A percentile compares a stretch with the other conserved stretches of the same genome.
Conservation (phyloP, 2,329 filamentous ascomycete genomes). For the Clonostachys solani region DNA sequence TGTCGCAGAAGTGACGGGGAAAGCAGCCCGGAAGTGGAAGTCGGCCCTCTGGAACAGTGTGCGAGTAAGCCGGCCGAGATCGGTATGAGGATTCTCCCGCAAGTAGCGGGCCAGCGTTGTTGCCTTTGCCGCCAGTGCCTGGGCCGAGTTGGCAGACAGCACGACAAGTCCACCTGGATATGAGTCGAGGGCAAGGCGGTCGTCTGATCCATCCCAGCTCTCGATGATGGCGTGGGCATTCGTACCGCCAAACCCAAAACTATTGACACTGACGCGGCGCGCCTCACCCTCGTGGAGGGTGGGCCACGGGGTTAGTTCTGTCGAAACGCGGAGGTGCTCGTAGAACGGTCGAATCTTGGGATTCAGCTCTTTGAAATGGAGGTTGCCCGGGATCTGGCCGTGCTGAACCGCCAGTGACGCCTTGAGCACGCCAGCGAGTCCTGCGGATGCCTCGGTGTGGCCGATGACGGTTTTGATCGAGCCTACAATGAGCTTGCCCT, state of each 20-base stretch:
- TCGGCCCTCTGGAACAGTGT: not conserved
- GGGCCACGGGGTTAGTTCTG: constrained; percentile 19
- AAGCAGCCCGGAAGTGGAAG: no score
- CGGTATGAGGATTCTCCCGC: no score
- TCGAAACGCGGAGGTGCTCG: constrained; percentile 6
- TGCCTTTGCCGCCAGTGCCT: no score
- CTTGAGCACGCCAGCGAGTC: constrained; percentile 21
- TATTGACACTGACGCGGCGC: constrained; percentile 25
- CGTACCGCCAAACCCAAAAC: constrained; percentile 31
- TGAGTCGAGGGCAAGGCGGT: no score
- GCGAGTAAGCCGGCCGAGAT: constrained; percentile 3
- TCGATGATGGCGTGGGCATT: constrained; percentile 23
- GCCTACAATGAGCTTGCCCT: constrained; percentile 18
- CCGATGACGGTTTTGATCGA: constrained; percentile 31
- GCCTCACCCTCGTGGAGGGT: constrained; percentile 1
- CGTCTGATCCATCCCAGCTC: constrained; percentile 6
- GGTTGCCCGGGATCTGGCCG: constrained; percentile 15
- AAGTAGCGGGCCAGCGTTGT: no score
- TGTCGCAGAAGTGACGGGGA: no score
- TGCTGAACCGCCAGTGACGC: constrained; percentile 18
- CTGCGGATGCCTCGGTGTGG: constrained; percentile 26
- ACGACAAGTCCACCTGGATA: no score
- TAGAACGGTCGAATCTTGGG: constrained; percentile 7
- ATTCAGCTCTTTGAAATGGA: constrained; percentile 15
- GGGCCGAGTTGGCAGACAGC: constrained; percentile 1